Evolutionary conservation across 1,284 basidiomycete species (phyloP), one percentile per base, ranked within the genome.

Genomic region (Austroboletus niveus): DNA sequence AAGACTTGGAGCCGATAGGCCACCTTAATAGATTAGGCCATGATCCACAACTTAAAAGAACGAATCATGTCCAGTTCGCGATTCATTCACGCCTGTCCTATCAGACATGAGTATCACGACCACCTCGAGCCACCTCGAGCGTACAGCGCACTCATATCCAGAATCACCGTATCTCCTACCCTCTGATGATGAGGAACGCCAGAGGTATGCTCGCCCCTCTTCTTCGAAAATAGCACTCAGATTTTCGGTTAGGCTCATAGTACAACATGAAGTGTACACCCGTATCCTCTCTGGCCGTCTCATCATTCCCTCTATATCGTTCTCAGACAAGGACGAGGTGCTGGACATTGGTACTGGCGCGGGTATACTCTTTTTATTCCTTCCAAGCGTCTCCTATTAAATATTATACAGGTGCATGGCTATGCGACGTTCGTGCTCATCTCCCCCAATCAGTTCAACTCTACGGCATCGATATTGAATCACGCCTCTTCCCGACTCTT

Each of bases 111-210:
- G 39, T 11, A 8, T 10, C 29, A 51, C 48, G 15, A 35, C 30
- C 12, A 47, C 34, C 8, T 22, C 44, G 15, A 42, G 8, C 17
- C 6, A 22, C 14, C 42, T 10, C 20, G 51, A 56, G 39, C 57
- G 60, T 20, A 48, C 52, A 0, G n/a, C 54, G 11, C 53, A 57
- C 39, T 57, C 63, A 1, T 47, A 58, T 31, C 30, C 42, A 14
- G 62, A 60, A 29, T 50, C 57, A n/a, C n/a, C n/a, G n/a, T 67
- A 64, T 40, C 38, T 68, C 14, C 50, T 66, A 3, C 65, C 63
- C 36, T 64, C 64, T 2, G 62, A 64, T 3, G 62, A 68, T 17
- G 53, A 60, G 45, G 63, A 64, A 39, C 45, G 60, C 11, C 48
- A 60, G 32, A 66, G 63, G 64, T 56, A 43, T 31, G 15, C 11